These are phyloP conservation scores for Phytophthora fragariaefolia DNA, from an alignment of 352 stramenopile genomes.

Conservation along the genomic window DNA sequence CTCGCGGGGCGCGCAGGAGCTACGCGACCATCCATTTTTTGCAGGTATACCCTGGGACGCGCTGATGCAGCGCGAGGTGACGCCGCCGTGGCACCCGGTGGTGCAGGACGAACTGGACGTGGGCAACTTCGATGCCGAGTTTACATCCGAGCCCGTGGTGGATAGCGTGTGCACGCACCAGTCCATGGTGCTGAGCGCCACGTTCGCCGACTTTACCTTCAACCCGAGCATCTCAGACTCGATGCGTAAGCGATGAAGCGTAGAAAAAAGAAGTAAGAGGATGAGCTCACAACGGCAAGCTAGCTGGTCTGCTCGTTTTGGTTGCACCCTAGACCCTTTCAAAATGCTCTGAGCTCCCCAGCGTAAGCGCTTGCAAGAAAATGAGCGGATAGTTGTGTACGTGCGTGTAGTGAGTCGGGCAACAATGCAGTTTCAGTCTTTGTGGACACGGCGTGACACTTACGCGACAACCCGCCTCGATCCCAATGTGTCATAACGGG, in stretches of 20 bases:
- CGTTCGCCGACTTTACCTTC: slow-evolving; percentile 82
- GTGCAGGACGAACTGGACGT: slow-evolving; percentile 79
- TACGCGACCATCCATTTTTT: slow-evolving; percentile 91
- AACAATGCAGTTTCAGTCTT: not conserved
- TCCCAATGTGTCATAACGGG: not conserved
- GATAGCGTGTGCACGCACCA: slow-evolving; percentile 78
- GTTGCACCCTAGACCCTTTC: slow-evolving; percentile 17
- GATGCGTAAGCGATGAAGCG: slow-evolving; percentile 50
- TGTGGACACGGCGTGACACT: not conserved
- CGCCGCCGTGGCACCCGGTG: slow-evolving; percentile 65
- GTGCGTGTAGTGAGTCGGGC: slow-evolving; percentile 22
- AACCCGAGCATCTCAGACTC: slow-evolving; percentile 65
- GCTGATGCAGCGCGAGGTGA: slow-evolving; percentile 65
- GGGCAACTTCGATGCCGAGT: slow-evolving; percentile 80
- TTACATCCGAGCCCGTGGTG: slow-evolving; percentile 77
- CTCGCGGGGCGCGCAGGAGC: slow-evolving; percentile 59
- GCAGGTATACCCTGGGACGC: slow-evolving; percentile 80
- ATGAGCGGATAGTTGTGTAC: slow-evolving; percentile 16
- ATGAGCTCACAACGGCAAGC: not conserved
- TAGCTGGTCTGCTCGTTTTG: slow-evolving; percentile 8
- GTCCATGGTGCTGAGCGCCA: slow-evolving; percentile 62
- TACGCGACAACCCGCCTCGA: no score
- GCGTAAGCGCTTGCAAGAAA: slow-evolving; percentile 8
- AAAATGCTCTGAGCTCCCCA: not conserved
- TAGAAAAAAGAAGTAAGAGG: slow-evolving; percentile 33